Base-by-base conservation (phyloP, 768 basidiomycete genomes). In the Boletellus sp. region DNA sequence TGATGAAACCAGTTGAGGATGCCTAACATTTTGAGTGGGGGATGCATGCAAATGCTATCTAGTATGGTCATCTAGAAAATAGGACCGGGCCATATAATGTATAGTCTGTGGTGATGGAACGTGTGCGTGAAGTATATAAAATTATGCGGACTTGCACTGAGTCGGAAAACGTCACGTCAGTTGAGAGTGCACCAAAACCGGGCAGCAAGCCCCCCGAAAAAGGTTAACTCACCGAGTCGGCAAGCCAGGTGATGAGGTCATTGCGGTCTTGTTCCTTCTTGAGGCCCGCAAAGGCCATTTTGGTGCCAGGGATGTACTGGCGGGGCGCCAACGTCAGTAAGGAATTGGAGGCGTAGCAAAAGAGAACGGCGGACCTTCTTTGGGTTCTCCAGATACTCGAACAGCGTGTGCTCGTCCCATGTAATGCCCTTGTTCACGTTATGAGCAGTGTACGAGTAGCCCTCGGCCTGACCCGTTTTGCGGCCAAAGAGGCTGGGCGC, bases 181-280 rank as follows among this genome's bases (percentile, higher is more conserved):
- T 23, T 15, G 16, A 41, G n/a, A 28, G 28, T 28, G 9, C 3
- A 28, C 28, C 16, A 48, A 42, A 33, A 17, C 13, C 17, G 34
- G 24, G 7, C 33, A 48, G 13, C 3, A 1, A 32, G 50, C 34
- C 8, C 15, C 6, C 13, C 4, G 9, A 35, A 39, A 44, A 26
- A 13, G 28, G 28, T 15, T 17, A 4, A 75, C 86, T 55, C 64
- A 90, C 89, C 48, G 80, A 65, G 45, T 84, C 80, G 77, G 89
- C 89, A 62, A 94, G 77, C 68, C 77, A 83, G 51, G 93, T 83
- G 64, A 97, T 80, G 63, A 98, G 84, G 74, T 98, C 94, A 68
- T 84, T 89, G 74, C 94, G 85, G 70, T 97, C 94, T 80, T 94
- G 92, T 10, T 91, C 91, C 83, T 97, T 98, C 86, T 97, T 98